Evolutionary conservation across 2,329 filamentous ascomycete species (phyloP).

Genomic region (Akanthomyces dipterigenus): DNA sequence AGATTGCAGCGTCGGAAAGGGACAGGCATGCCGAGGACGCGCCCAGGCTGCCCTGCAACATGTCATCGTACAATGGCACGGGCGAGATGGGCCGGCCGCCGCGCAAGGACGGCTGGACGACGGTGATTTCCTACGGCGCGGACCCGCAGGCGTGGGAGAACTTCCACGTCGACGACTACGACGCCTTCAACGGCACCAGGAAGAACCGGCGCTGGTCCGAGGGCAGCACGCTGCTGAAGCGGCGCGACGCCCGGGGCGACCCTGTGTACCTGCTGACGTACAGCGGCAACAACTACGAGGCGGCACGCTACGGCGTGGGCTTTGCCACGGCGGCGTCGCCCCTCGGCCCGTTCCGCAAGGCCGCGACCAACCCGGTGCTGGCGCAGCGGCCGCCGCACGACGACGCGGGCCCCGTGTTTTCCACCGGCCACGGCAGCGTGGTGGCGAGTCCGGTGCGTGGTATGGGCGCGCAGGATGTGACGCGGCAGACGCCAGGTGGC

Average conservation of each 20-base stretch:
- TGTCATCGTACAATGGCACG: constrained; percentile 28
- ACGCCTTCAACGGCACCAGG: constrained; percentile 25
- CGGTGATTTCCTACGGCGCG: constrained; percentile 28
- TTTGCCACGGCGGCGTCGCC: constrained; percentile 27
- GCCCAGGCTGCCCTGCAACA: constrained; percentile 21
- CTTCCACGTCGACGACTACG: constrained; percentile 28
- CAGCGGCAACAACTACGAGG: constrained; percentile 29
- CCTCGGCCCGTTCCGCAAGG: constrained; percentile 27
- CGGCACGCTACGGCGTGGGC: constrained; percentile 31
- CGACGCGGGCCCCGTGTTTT: constrained; percentile 24
- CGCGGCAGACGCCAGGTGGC: constrained; percentile 20
- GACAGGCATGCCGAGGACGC: constrained; percentile 23
- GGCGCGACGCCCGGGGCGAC: constrained; percentile 18
- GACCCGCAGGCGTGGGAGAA: constrained; percentile 31
- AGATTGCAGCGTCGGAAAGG: constrained; percentile 23
- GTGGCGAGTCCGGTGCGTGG: constrained; percentile 23
- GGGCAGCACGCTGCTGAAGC: constrained; percentile 26
- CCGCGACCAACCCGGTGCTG: constrained; percentile 25
- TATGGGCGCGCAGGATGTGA: constrained; percentile 27
- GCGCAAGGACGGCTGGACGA: constrained; percentile 31
- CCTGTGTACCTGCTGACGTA: constrained; percentile 26
- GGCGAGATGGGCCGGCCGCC: constrained; percentile 24
- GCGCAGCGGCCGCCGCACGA: constrained; percentile 24
- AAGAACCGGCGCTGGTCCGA: constrained; percentile 32
- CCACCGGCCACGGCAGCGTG: constrained; percentile 28